These are phyloP conservation scores for Penicillium glabrum DNA, from an alignment of 2,329 filamentous ascomycete species.

Conservation along the genomic window DNA sequence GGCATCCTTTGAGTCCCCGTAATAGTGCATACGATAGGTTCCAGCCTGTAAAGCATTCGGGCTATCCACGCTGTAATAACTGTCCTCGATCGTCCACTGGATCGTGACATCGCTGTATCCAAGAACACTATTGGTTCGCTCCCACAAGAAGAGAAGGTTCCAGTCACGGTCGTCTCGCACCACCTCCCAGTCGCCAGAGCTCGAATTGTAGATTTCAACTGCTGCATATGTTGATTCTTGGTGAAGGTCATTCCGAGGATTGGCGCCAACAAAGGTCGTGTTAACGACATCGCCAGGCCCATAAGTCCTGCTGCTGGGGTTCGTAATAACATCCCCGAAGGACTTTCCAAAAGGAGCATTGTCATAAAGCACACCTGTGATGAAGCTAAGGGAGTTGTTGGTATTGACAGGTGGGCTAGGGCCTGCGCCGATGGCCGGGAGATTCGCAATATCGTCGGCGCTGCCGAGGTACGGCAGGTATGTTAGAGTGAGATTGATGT, in stretches of 20 bases:
- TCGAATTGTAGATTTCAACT: slow-evolving; percentile 62
- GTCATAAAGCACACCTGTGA: slow-evolving; percentile 76
- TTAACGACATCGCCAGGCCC: slow-evolving; percentile 61
- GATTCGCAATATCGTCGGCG: slow-evolving; percentile 40
- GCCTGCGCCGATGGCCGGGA: slow-evolving; percentile 50
- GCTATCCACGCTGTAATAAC: slow-evolving; percentile 45
- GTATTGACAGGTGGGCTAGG: slow-evolving; percentile 76
- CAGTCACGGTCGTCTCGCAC: slow-evolving; percentile 78
- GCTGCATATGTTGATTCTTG: slow-evolving; percentile 76
- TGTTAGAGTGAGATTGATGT: slow-evolving; percentile 80
- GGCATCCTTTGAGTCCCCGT: slow-evolving; percentile 74
- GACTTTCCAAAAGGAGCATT: slow-evolving; percentile 61
- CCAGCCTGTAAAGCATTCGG: slow-evolving; percentile 50
- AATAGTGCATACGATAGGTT: slow-evolving; percentile 77
- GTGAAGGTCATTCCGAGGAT: slow-evolving; percentile 83
- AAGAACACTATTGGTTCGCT: slow-evolving; percentile 65
- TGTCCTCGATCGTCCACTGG: slow-evolving; percentile 72
- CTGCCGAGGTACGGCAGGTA: slow-evolving; percentile 66
- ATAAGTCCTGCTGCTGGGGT: slow-evolving; percentile 56
- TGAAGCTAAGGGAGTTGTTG: slow-evolving; percentile 73
- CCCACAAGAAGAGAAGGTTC: slow-evolving; percentile 80
- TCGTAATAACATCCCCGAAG: slow-evolving; percentile 67
- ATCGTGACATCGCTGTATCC: slow-evolving; percentile 77
- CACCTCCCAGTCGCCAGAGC: slow-evolving; percentile 58
- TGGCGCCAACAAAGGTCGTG: slow-evolving; percentile 78